phyloP scores from a whole-genome alignment of 2,329 filamentous ascomycete species.

The Penicillium sp. region DNA sequence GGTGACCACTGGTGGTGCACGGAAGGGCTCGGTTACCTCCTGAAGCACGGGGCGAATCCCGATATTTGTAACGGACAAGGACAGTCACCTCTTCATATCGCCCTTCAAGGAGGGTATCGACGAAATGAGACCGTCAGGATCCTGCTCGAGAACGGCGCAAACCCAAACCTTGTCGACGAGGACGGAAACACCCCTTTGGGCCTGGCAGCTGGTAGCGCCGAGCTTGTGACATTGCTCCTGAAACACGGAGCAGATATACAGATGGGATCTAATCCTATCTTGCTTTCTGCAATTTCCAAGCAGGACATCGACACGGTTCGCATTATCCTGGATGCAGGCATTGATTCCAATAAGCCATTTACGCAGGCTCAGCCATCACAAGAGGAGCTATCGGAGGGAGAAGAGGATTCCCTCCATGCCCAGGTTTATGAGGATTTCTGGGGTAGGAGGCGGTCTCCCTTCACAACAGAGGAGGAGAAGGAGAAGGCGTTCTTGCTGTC shows the following conservation, averaged over 20 bases:
- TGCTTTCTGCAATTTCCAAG: not conserved
- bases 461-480: not conserved
- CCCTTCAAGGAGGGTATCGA: not conserved
- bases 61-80: not conserved
- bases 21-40: not conserved
- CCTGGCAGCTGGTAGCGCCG: not conserved
- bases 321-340: not conserved
- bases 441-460: not conserved
- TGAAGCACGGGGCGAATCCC: not conserved
- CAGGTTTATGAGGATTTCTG: not conserved
- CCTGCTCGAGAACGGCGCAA: not conserved
- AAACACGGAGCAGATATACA: conserved; percentile 1
- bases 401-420: not conserved
- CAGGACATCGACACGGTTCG: not conserved
- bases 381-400: not conserved
- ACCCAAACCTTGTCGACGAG: not conserved
- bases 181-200: not conserved
- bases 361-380: not conserved
- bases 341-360: not conserved
- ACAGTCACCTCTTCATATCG: not conserved
- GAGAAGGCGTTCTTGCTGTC: not conserved
- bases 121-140: not conserved
- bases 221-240: not conserved
- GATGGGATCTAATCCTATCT: not conserved
- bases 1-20: not conserved